Evolutionary conservation across 345 rosid species (phyloP).

Genomic region (Erucastrum elatum): DNA sequence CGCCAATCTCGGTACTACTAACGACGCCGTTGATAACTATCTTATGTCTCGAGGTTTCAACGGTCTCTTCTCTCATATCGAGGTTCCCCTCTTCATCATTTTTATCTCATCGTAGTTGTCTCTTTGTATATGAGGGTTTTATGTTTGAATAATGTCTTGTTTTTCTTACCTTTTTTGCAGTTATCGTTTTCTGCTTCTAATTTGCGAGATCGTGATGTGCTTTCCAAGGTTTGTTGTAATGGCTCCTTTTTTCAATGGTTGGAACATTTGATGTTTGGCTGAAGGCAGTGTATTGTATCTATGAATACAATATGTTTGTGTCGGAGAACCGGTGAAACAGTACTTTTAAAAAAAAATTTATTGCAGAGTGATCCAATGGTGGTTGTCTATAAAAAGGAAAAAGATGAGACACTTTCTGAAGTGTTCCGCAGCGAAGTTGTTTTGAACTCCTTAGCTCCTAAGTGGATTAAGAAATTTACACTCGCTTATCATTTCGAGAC

Average conservation of each 20-base stretch:
- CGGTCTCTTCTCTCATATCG: constrained; percentile 61
- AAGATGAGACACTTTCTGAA: background rate
- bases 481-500: constrained; percentile 77
- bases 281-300: background rate
- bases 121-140: background rate
- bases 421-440: constrained; percentile 32
- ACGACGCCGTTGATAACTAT: constrained; percentile 68
- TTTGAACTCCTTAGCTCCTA: constrained; percentile 64
- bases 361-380: background rate
- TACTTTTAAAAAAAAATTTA: no score
- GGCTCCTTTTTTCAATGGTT: background rate
- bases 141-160: background rate
- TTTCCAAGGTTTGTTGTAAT: constrained; percentile 63
- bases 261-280: background rate
- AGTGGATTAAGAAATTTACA: constrained; percentile 69
- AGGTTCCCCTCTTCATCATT: constrained; percentile 48
- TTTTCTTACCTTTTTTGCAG: constrained; percentile 41
- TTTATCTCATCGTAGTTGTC: background rate
- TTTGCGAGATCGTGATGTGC: constrained; percentile 66
- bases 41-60: constrained; percentile 53
- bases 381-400: background rate
- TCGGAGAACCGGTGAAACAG: no score
- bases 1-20: constrained; percentile 20
- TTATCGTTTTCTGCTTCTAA: constrained; percentile 74
- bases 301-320: no score